These are phyloP conservation scores for Naganishia albida DNA, from an alignment of 1,284 basidiomycete genomes.

Conservation along the genomic window DNA sequence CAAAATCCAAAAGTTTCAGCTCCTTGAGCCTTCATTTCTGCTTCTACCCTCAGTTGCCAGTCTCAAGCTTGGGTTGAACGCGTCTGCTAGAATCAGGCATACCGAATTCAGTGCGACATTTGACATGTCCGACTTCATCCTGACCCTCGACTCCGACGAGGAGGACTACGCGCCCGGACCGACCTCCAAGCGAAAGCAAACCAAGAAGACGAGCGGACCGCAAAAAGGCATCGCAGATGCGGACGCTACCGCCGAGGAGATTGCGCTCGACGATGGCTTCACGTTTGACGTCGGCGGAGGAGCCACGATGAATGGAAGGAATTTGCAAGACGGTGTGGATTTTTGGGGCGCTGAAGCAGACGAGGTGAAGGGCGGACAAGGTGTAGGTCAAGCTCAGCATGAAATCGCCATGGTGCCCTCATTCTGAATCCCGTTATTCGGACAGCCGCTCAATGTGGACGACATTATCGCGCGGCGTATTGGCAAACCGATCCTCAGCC, in stretches of 20 bases:
- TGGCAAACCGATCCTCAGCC: conserved; percentile 48
- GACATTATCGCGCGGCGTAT: conserved; percentile 80
- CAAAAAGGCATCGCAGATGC: conserved; percentile 39
- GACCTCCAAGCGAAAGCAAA: conserved; percentile 33
- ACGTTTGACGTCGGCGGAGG: conserved; percentile 34
- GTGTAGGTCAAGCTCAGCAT: conserved; percentile 57
- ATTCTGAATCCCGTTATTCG: conserved; percentile 32
- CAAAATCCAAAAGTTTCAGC: conserved; percentile 28
- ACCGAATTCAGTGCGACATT: conserved; percentile 3
- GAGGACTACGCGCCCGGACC: conserved; percentile 42
- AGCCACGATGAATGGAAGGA: conserved; percentile 59
- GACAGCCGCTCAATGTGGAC: conserved; percentile 82
- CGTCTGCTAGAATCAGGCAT: conserved; percentile 11
- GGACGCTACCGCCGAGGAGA: conserved; percentile 30
- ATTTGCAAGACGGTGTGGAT: conserved; percentile 53
- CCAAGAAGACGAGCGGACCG: conserved; percentile 9
- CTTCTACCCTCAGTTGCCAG: conserved; percentile 14
- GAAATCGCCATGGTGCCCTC: neutral
- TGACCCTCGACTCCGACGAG: conserved; percentile 55
- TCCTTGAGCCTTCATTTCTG: conserved; percentile 1
- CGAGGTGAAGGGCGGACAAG: conserved; percentile 61
- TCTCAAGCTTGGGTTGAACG: neutral
- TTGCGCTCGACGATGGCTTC: conserved; percentile 31
- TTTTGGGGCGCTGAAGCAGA: conserved; percentile 60
- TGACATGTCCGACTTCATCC: conserved; percentile 48